Evolutionary conservation across 2,329 filamentous ascomycete species (phyloP), one percentile per base, ranked within the genome.

Genomic region (Monosporascus sp.): DNA sequence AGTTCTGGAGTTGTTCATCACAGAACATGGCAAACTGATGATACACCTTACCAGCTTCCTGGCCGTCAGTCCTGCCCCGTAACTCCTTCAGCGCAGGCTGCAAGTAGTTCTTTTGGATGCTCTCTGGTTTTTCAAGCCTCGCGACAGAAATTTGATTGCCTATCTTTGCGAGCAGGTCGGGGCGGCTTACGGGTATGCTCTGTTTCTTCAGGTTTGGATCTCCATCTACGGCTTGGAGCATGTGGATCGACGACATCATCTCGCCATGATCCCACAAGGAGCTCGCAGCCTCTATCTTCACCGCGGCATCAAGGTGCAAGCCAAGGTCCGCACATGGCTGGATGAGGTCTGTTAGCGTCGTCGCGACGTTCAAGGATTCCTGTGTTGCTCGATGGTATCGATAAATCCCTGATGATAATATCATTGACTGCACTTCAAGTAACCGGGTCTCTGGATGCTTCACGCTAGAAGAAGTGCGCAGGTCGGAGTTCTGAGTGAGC

Each of bases 1-100:
- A 82, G 64, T 93, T 93, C 63, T 96, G 89, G 9, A 99, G 77
- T 67, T 99, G 94, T 63, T 91, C 85, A 67, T 99, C 93, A 64
- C 95, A 99, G 67, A 99, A 99, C 49, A 85, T 82, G 25, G 95
- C 94, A 68, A 97, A 97, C 63, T 96, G 90, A 66, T 97, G 91
- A 63, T 91, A 97, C 1, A 97, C 94, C 59, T 90, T 81, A 1
- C 92, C 91, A 2, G 92, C 89, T 55, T 93, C 89, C 45, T 80
- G 77, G 1, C 88, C 88, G 50, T 84, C 79, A 5, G 73, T 79
- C 46, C 81, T 80, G 2, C 84, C 85, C 61, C 83, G 87, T 7
- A 99, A 76, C 64, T 95, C 89, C 59, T 85, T 85, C 27, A 97
- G 84, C 0, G 94, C 92, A 22, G 90, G 89, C 51, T 87, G 82